phyloP scores from a whole-genome alignment of 805 yeast species.

The Hanseniaspora taiwanica region DNA sequence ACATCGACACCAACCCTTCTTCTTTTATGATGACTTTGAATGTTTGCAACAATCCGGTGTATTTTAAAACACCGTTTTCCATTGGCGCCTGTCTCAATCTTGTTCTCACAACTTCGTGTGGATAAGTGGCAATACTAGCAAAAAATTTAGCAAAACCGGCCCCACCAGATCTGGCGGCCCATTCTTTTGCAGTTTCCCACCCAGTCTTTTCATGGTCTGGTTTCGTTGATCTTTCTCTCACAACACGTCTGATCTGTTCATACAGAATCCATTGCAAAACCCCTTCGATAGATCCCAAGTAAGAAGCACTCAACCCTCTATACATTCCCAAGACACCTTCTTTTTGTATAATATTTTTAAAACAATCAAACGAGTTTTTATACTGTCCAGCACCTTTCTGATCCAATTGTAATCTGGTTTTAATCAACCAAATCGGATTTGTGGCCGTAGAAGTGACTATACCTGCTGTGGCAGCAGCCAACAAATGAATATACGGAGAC shows the following conservation, averaged over 20 bases:
- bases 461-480: constrained; percentile 86
- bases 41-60: constrained; percentile 80
- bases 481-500: constrained; percentile 70
- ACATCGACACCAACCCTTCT: constrained; percentile 87
- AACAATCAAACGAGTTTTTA: constrained; percentile 76
- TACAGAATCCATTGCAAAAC: constrained; percentile 93
- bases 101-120: constrained; percentile 95
- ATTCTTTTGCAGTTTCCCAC: constrained; percentile 59
- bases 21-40: constrained; percentile 76
- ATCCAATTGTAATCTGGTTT: constrained; percentile 88
- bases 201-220: constrained; percentile 20
- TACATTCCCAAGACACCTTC: constrained; percentile 80
- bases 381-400: constrained; percentile 49
- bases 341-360: constrained; percentile 46
- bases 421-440: constrained; percentile 94
- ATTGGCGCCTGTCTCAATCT: constrained; percentile 89
- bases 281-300: constrained; percentile 84
- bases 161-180: constrained; percentile 94
- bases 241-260: constrained; percentile 78
- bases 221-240: constrained; percentile 38
- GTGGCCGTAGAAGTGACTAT: constrained; percentile 91
- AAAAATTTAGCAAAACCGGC: constrained; percentile 93
- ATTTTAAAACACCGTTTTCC: constrained; percentile 68
- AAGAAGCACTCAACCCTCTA: constrained; percentile 87
- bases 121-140: constrained; percentile 88